Base-by-base conservation (phyloP, 768 basidiomycete species). In the Panaeolus cyanescens region DNA sequence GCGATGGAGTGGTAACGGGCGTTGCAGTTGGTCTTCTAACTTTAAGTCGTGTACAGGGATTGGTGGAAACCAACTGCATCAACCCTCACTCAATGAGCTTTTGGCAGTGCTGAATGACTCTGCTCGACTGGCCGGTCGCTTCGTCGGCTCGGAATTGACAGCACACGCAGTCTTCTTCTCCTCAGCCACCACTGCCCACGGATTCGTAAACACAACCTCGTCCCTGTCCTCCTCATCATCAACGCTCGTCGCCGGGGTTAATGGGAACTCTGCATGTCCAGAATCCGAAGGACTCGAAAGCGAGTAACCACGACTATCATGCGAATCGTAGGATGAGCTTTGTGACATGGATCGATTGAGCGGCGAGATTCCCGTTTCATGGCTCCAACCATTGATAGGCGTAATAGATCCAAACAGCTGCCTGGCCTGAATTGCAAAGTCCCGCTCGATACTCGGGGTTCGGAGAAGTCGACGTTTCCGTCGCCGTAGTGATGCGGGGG, bases 371-470 rank as follows among this genome's bases (percentile, higher is more conserved):
- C 45, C 45, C 10, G 45, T 28, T 15, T 50, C 45, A 28, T 6
- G 25, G 13, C 45, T 50, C 45, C 45, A 50, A 1, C 25, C 56
- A 60, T 59, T 56, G 42, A 45, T 60, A 53, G 64, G 64, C 25
- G 62, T 40, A 36, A 58, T 64, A 25, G 64, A 67, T 9, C 58
- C 59, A 50, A 70, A 65, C 10, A 70, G 33, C 22, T 60, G 64
- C 45, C 59, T 62, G 1, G 64, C 60, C 50, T 65, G 59, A 37
- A 63, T 59, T 22, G 70, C 68, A 63, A 75, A 74, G 62, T 76
- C 73, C 15, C 72, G 72, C 68, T 78, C 76, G 22, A 75, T 70
- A 62, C 76, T 79, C 34, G 76, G 74, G 19, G 75, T 76, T 36
- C 76, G 75, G 56, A 78, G 67, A 25, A 77, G 61, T 54, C 68